Conservation (phyloP, 1,284 basidiomycete genomes). For the Moesziomyces parantarcticus region DNA sequence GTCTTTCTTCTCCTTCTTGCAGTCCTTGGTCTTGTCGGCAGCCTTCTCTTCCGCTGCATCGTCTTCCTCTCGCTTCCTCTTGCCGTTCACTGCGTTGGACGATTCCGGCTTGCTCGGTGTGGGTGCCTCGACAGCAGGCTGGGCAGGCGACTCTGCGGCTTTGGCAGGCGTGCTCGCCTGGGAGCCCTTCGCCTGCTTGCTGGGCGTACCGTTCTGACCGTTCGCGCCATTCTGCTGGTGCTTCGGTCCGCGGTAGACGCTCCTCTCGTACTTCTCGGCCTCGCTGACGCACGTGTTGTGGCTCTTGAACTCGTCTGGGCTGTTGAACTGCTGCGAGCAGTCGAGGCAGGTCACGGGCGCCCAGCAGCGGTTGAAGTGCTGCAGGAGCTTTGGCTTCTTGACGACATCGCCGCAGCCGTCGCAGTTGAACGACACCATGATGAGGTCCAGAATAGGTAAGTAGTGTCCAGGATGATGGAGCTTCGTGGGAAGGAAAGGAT, state of each 20-base stretch:
- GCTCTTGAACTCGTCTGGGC: slow-evolving; percentile 61
- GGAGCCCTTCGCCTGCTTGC: slow-evolving; percentile 19
- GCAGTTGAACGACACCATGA: slow-evolving; percentile 66
- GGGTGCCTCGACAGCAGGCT: not conserved
- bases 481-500: not conserved
- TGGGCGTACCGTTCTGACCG: slow-evolving; percentile 9
- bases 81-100: slow-evolving; percentile 16
- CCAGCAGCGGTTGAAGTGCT: slow-evolving; percentile 63
- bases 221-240: slow-evolving; percentile 20
- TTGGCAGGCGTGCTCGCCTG: slow-evolving; percentile 6
- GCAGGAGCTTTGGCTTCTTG: slow-evolving; percentile 67
- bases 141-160: not conserved
- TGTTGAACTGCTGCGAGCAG: slow-evolving; percentile 63
- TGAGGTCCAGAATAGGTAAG: not conserved
- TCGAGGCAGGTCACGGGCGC: slow-evolving; percentile 66
- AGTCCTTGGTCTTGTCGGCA: slow-evolving; percentile 28
- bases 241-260: slow-evolving; percentile 44
- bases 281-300: slow-evolving; percentile 67
- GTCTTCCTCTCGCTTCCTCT: slow-evolving; percentile 31
- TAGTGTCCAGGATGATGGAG: not conserved
- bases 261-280: slow-evolving; percentile 66
- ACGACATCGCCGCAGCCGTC: slow-evolving; percentile 65
- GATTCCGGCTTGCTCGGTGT: slow-evolving; percentile 17
- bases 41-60: slow-evolving; percentile 1
- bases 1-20: slow-evolving; percentile 65